Conservation (phyloP, 352 stramenopile species). For the Phytophthora brassicae region DNA sequence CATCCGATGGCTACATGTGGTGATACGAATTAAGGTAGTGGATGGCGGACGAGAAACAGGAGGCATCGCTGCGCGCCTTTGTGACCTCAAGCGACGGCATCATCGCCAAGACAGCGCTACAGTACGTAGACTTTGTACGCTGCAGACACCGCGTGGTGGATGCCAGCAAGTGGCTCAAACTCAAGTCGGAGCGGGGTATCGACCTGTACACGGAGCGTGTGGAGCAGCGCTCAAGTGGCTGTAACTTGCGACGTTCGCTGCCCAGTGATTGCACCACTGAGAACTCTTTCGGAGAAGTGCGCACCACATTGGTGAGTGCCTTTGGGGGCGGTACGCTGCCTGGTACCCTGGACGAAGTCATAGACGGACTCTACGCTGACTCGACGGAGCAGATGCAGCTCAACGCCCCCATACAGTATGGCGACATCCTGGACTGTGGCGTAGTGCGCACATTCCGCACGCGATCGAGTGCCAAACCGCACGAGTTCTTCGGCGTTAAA, state of each 20-base stretch:
- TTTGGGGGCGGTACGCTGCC: slow-evolving; percentile 51
- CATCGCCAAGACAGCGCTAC: slow-evolving; percentile 51
- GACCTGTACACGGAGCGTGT: slow-evolving; percentile 59
- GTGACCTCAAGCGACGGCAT: slow-evolving; percentile 51
- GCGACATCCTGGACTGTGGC: slow-evolving; percentile 42
- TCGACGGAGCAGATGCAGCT: slow-evolving; percentile 36
- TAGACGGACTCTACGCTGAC: slow-evolving; percentile 55
- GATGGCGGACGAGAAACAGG: slow-evolving; percentile 8
- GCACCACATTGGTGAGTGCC: slow-evolving; percentile 49
- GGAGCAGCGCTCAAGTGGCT: slow-evolving; percentile 24
- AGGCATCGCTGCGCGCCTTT: slow-evolving; percentile 40
- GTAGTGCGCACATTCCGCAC: slow-evolving; percentile 53
- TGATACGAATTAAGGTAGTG: no score
- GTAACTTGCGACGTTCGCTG: slow-evolving; percentile 11
- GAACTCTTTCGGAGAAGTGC: slow-evolving; percentile 20
- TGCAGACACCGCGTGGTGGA: slow-evolving; percentile 42
- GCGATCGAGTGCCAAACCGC: slow-evolving; percentile 31
- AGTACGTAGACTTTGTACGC: slow-evolving; percentile 52
- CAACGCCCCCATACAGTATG: slow-evolving; percentile 57
- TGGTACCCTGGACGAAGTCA: slow-evolving; percentile 51
- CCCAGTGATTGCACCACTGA: slow-evolving; percentile 5
- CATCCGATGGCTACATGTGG: no score
- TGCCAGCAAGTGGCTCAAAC: slow-evolving; percentile 36
- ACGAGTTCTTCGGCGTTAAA: slow-evolving; percentile 64
- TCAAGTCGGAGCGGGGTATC: slow-evolving; percentile 47